Evolutionary conservation across 2,329 filamentous ascomycete genomes (phyloP), one percentile per base, ranked within the genome.

Genomic region (Aspergillus luchuensis): DNA sequence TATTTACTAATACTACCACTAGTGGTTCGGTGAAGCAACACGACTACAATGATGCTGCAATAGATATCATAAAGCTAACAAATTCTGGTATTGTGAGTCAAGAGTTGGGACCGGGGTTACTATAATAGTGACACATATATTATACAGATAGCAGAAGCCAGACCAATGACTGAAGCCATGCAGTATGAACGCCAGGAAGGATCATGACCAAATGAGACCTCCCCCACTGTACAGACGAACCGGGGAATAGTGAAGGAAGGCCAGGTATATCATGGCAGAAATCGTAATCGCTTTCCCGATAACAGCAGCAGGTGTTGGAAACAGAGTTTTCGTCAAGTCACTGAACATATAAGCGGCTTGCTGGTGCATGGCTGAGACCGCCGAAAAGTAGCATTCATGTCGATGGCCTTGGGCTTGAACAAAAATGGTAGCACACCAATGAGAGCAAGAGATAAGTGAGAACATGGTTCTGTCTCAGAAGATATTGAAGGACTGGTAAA

Each of bases 201-300:
- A 15, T 51, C 39, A 56, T 33, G 59, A 36, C 56, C 47, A 41
- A 59, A 59, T 58, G 47, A 56, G 39, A 13, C 23, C 58, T 36
- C 45, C 39, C 51, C 54, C 58, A 58, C 61, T 41, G 58, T 58
- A 47, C 48, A 63, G 28, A 47, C 19, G n/a, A 60, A 48, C 48
- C 54, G 49, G 47, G 41, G 41, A 25, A 61, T 53, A 13, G 39
- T 51, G 36, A 61, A 39, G 58, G 54, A 56, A 33, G 58, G 58
- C 56, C 56, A 8, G 8, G 15, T 10, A 49, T 30, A 0, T 11
- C 28, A 57, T 58, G 39, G 56, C 57, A 38, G 53, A 58, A 58
- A 47, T 7, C 15, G 58, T 48, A 56, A 59, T 41, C 41, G 49
- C 36, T 58, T 61, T 56, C 56, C 55, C 45, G 58, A 41, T 25